These are phyloP conservation scores for Eucalyptus regnans DNA, from an alignment of 345 rosid genomes.

Conservation along the genomic window DNA sequence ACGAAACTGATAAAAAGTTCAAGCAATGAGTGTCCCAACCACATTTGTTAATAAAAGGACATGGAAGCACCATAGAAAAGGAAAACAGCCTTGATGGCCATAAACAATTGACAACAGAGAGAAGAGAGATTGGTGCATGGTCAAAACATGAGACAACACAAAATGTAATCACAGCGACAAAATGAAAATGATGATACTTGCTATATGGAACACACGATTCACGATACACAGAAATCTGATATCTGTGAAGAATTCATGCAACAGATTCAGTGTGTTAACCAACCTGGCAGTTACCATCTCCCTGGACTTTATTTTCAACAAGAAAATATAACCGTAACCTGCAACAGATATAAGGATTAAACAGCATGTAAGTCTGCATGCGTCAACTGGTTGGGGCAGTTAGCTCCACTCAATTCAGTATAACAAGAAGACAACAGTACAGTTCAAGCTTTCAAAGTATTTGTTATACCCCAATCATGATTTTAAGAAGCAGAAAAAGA, in stretches of 20 bases:
- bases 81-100: background rate
- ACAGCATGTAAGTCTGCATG: background rate
- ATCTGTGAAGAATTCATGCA: background rate
- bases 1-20: slow-evolving; percentile 49
- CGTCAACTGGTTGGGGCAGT: background rate
- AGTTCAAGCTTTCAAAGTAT: background rate
- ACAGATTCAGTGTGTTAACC: background rate
- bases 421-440: background rate
- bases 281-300: slow-evolving; percentile 82
- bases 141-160: background rate
- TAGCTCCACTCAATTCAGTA: background rate
- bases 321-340: slow-evolving; percentile 45
- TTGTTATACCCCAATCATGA: background rate
- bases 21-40: background rate
- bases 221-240: background rate
- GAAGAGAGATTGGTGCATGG: background rate
- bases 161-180: background rate
- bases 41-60: background rate
- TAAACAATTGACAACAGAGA: background rate
- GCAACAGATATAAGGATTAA: background rate
- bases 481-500: background rate
- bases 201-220: background rate
- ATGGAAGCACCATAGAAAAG: background rate
- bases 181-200: background rate
- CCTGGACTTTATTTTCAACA: slow-evolving; percentile 51